Evolutionary conservation across 1,284 basidiomycete genomes (phyloP), one percentile per base, ranked within the genome.

Genomic region (Spongiforma sp.): DNA sequence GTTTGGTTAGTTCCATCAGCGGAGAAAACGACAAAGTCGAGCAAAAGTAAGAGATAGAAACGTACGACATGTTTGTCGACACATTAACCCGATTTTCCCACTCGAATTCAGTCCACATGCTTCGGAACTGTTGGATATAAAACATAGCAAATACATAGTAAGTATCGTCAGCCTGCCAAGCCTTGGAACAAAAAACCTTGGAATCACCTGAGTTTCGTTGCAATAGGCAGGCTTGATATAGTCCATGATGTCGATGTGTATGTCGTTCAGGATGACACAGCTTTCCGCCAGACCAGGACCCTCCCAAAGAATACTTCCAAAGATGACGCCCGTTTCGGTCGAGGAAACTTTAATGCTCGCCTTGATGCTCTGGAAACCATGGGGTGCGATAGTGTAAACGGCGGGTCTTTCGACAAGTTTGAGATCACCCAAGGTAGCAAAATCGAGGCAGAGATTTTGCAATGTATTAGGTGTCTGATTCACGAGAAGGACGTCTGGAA

Each of bases 201-300:
- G 8, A 24, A 32, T 65, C 74, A 94, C 94, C 87, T 97, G 94
- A 36, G 93, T 90, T 78, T 99, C 97, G 64, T 92, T 98, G 80
- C 96, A 98, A 75, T 94, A 94, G 6, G 96, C 95, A 1, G 97
- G 96, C 78, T 98, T 95, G 83, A 99, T 99, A 79, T 99, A 99
- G 79, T 99, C 97, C 93, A 99, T 97, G 70, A 99, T 99, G 79
- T 99, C 98, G 69, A 99, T 95, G 79, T 99, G 96, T 65, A 99
- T 96, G 79, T 99, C 97, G 78, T 96, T 98, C 73, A 99, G 79
- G 57, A 99, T 96, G 43, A 95, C 95, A 78, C 90, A 95, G 57
- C 89, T 89, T 75, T 97, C 94, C 1, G 90, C 85, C 70, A 96
- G 89, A 56, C 91, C 93, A 7, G 90, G 89, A n/a, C 93, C 93